A percentile compares a stretch with the other conserved stretches of the same genome.
phyloP scores from a whole-genome alignment of 169 alveolate species.

The Pseudocohnilembus persalinus region DNA sequence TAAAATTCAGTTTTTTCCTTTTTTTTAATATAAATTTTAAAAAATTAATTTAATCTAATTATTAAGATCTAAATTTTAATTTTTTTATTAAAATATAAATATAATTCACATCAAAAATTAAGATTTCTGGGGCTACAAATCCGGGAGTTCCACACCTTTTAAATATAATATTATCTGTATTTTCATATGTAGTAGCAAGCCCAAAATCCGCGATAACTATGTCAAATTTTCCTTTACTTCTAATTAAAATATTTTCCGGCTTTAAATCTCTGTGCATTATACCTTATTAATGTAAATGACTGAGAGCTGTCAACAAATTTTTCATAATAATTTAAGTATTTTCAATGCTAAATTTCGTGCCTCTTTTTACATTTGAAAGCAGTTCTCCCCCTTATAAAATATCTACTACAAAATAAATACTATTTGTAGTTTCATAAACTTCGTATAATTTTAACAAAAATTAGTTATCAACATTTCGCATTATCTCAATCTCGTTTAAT shows the following conservation, averaged over 20 bases:
- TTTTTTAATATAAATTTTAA: background rate
- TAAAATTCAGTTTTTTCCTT: slow-evolving; percentile 51
- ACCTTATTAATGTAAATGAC: slow-evolving; percentile 52
- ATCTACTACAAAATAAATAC: slow-evolving; percentile 77
- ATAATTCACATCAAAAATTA: slow-evolving; percentile 19
- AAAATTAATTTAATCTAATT: background rate
- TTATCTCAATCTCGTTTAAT: background rate
- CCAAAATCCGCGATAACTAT: slow-evolving; percentile 81
- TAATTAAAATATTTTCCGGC: slow-evolving; percentile 72
- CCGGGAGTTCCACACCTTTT: slow-evolving; percentile 80
- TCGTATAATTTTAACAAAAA: slow-evolving; percentile 64
- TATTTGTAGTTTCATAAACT: slow-evolving; percentile 74
- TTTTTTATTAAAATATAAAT: slow-evolving; percentile 24
- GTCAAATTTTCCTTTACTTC: slow-evolving; percentile 59
- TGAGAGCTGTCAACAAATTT: slow-evolving; percentile 54
- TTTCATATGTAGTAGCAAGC: slow-evolving; percentile 58
- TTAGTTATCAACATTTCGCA: slow-evolving; percentile 49
- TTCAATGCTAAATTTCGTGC: slow-evolving; percentile 46
- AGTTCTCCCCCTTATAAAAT: slow-evolving; percentile 73
- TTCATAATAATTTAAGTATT: slow-evolving; percentile 56
- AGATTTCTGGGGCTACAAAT: slow-evolving; percentile 74
- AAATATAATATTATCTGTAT: slow-evolving; percentile 43
- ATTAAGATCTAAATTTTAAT: background rate
- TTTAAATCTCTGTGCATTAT: slow-evolving; percentile 76
- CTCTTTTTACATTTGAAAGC: slow-evolving; percentile 53